Base-by-base conservation (phyloP, 2,329 filamentous ascomycete species). In the Huntiella abstrusa region DNA sequence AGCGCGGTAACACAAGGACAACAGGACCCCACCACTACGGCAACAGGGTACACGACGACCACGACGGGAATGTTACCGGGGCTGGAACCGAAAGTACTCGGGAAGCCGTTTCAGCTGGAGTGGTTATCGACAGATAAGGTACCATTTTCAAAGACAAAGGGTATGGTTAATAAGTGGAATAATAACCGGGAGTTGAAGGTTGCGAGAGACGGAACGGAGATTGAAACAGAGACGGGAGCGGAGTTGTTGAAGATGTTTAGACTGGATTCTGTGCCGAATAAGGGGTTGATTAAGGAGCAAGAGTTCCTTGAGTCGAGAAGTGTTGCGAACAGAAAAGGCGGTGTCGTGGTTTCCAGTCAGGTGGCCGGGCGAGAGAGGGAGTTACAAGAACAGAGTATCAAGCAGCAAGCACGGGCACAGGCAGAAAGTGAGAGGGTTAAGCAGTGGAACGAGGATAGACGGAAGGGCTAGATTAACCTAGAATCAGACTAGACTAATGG, bases 101-200 rank as follows among this genome's bases (percentile, higher is more conserved):
- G 88, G 11, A 92, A 87, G 55, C 87, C 87, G 0, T 96, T 96
- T 67, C 77, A 77, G 54, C 73, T 96, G 40, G 79, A 92, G 62
- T 96, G 88, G 88, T 60, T 92, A 5, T 92, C 84, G 10, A 92
- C 83, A 4, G 76, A 73, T 46, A 73, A 79, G 33, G 69, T 96
- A 4, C 86, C 88, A 0, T 96, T 96, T 58, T 92, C 91, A 59
- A 75, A 83, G 38, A 93, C 87, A 0, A 69, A 86, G 52, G 87
- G 88, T 0, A 63, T 96, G 47, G 74, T 87, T 33, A 96, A 96
- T 58, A 82, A 85, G 0, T 94, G 86, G 84, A 96, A 96, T 59
- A 82, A 84, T 4, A 94, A 95, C 56, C 70, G 88, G 45, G 88
- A 96, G 58, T 83, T 96, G 51, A 96, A 96, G 62, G 94, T 96